Evolutionary conservation across 805 yeast species (phyloP).

Genomic region (Zygosaccharomyces rouxii): DNA sequence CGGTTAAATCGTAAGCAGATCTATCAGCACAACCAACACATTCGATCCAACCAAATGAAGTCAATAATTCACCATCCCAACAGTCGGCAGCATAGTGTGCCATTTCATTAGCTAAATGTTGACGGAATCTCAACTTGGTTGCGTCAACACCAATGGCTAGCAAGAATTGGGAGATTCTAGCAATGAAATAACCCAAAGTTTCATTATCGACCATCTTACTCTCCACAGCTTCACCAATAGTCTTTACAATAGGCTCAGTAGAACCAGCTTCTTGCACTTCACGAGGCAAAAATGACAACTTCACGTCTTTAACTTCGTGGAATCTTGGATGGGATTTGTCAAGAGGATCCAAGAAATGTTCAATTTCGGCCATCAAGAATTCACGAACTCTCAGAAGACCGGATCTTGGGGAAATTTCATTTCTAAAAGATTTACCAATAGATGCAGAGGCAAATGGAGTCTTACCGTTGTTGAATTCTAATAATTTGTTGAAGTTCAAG

Average conservation of each 20-base stretch:
- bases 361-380: constrained; percentile 98
- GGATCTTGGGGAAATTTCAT: constrained; percentile 97
- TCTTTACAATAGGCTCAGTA: constrained; percentile 55
- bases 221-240: constrained; percentile 87
- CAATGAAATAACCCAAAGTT: constrained; percentile 95
- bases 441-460: constrained; percentile 99
- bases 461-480: constrained; percentile 90
- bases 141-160: constrained; percentile 86
- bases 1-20: constrained; percentile 94
- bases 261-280: constrained; percentile 83
- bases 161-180: constrained; percentile 84
- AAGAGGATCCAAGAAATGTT: constrained; percentile 93
- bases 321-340: constrained; percentile 82
- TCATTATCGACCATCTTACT: constrained; percentile 90
- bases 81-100: constrained; percentile 99
- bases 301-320: constrained; percentile 65
- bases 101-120: constrained; percentile 98
- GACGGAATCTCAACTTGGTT: constrained; percentile 86
- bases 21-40: constrained; percentile 99
- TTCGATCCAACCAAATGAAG: constrained; percentile 99
- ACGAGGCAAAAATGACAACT: constrained; percentile 77
- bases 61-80: constrained; percentile 97
- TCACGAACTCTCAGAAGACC: constrained; percentile 98
- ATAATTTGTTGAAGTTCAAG: constrained; percentile 86
- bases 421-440: constrained; percentile 97